A percentile compares a stretch with the other conserved stretches of the same genome.
Conservation (phyloP, 179 eudicot genomes). For the Silene coronaria region DNA sequence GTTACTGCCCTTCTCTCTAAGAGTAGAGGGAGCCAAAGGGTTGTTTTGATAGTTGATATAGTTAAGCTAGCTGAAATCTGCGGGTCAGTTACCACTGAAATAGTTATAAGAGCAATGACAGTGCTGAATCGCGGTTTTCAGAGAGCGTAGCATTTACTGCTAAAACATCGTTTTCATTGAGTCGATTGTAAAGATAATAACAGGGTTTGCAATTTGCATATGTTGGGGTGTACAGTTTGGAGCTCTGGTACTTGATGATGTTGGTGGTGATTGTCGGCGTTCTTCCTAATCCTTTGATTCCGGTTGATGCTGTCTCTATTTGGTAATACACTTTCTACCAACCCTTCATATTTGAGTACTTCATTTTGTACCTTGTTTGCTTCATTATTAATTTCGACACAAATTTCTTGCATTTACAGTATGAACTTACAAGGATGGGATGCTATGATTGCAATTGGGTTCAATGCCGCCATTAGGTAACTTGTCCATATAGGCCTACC, state of each 20-base stretch:
- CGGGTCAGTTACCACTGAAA: no score
- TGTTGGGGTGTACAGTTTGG: slow-evolving; percentile 47
- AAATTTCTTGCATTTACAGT: slow-evolving; percentile 34
- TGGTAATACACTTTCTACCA: slow-evolving; percentile 33
- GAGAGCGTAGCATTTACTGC: not conserved
- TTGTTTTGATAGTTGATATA: no score
- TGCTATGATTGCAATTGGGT: slow-evolving; percentile 66
- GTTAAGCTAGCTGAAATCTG: no score
- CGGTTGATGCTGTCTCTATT: slow-evolving; percentile 71
- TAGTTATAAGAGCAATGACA: no score
- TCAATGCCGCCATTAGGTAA: slow-evolving; percentile 81
- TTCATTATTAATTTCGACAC: not conserved
- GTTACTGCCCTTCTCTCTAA: no score
- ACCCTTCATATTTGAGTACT: not conserved
- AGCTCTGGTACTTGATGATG: slow-evolving; percentile 69
- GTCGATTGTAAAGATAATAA: not conserved
- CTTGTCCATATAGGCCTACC: not conserved
- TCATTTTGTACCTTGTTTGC: not conserved
- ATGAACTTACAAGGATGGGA: slow-evolving; percentile 75
- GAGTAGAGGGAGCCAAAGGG: no score
- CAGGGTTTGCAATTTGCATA: slow-evolving; percentile 12
- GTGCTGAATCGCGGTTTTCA: no score
- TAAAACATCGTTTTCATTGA: not conserved
- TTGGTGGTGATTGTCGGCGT: slow-evolving; percentile 55
- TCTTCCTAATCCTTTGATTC: slow-evolving; percentile 49